These are phyloP conservation scores for Bimuria novae-zelandiae DNA, from an alignment of 2,329 filamentous ascomycete genomes.

Conservation along the genomic window DNA sequence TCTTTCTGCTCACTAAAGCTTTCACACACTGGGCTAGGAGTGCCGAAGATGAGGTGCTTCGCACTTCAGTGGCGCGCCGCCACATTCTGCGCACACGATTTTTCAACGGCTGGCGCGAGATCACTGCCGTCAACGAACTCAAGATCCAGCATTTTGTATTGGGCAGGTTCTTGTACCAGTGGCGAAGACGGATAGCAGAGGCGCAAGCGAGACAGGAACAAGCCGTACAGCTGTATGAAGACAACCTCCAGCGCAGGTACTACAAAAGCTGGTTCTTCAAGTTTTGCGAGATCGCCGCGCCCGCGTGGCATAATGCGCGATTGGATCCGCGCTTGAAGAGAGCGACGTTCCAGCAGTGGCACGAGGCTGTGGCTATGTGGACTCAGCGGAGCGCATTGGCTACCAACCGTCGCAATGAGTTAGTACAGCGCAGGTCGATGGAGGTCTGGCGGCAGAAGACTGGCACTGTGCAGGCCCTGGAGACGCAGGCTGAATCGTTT, in stretches of 20 bases:
- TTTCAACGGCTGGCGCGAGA: constrained; percentile 71
- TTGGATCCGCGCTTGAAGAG: constrained; percentile 30
- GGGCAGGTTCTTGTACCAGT: constrained; percentile 59
- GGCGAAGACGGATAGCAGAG: constrained; percentile 51
- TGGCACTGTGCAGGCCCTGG: constrained; percentile 28
- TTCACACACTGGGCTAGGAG: constrained; percentile 72
- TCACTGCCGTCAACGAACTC: constrained; percentile 64
- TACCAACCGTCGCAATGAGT: constrained; percentile 23
- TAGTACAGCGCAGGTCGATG: constrained; percentile 34
- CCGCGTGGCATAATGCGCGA: constrained; percentile 35
- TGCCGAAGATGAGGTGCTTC: constrained; percentile 66
- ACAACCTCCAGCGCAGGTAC: constrained; percentile 36
- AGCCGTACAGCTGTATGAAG: constrained; percentile 37
- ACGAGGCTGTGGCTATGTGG: constrained; percentile 27
- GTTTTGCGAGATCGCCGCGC: constrained; percentile 43
- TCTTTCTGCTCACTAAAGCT: constrained; percentile 67
- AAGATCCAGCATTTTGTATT: constrained; percentile 59
- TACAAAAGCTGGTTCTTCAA: constrained; percentile 46
- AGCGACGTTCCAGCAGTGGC: constrained; percentile 34
- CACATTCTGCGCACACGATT: constrained; percentile 72
- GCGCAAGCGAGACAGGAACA: constrained; percentile 41
- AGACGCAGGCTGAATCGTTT: constrained; percentile 45
- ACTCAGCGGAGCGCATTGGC: constrained; percentile 34
- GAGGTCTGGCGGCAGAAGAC: constrained; percentile 27
- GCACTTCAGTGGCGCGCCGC: constrained; percentile 69